phyloP scores from a whole-genome alignment of 1,139 yeast species.

The Yamadazyma friedrichii region DNA sequence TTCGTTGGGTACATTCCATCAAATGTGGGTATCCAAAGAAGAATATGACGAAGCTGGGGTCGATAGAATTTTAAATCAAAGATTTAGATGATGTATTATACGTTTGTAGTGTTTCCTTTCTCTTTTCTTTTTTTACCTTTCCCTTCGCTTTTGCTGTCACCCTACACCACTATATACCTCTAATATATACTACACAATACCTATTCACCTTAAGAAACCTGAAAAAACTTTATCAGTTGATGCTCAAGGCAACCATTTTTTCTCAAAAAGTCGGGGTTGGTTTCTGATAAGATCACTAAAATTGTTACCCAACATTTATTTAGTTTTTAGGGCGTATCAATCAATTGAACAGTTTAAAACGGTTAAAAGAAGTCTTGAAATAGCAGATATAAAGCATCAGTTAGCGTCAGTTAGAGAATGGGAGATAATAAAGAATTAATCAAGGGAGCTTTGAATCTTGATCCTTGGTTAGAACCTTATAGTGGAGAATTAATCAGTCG shows the following conservation, averaged over 20 bases:
- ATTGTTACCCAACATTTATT: background rate
- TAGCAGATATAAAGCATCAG: too few species aligned
- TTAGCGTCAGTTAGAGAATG: too few species aligned
- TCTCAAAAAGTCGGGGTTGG: slow-evolving; percentile 3
- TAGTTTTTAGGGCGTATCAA: background rate
- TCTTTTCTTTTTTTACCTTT: background rate
- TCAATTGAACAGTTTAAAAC: background rate
- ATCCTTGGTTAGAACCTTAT: slow-evolving; percentile 87
- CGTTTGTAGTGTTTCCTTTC: background rate
- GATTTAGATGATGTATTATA: slow-evolving; percentile 54
- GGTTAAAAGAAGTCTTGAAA: too few species aligned
- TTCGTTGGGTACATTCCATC: slow-evolving; percentile 94
- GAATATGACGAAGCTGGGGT: slow-evolving; percentile 93
- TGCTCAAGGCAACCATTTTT: background rate
- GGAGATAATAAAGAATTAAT: slow-evolving; percentile 19
- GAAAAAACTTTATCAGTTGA: too few species aligned
- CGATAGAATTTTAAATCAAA: slow-evolving; percentile 69
- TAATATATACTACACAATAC: too few species aligned
- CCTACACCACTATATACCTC: too few species aligned
- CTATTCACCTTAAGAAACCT: too few species aligned
- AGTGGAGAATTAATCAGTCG: slow-evolving; percentile 49
- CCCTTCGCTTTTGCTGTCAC: too few species aligned
- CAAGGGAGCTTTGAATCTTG: slow-evolving; percentile 63
- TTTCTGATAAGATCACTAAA: background rate
- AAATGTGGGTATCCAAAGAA: slow-evolving; percentile 88